Percentiles rank a stretch among this genome's conserved stretches.
Evolutionary conservation across 1,139 yeast species (phyloP).

Genomic region (Waltiozyma sp.): DNA sequence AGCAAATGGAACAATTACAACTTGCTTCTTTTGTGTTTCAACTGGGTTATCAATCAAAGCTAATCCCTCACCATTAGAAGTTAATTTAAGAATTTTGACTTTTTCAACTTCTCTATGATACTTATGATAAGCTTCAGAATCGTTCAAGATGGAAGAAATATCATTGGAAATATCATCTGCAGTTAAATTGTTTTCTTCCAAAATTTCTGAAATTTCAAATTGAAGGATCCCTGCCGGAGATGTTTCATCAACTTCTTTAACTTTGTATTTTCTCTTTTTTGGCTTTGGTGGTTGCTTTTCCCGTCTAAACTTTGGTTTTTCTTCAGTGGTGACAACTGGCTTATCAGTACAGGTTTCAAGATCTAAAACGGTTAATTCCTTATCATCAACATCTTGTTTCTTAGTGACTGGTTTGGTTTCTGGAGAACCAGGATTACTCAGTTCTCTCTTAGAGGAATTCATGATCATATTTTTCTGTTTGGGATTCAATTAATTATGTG

Average conservation of each 20-base stretch:
- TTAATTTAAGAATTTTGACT: conserved; percentile 45
- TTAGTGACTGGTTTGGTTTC: background rate
- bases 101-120: conserved; percentile 51
- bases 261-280: conserved; percentile 37
- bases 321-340: background rate
- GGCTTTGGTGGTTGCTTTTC: background rate
- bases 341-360: background rate
- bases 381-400: background rate
- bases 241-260: conserved; percentile 60
- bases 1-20: conserved; percentile 73
- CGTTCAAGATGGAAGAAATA: conserved; percentile 52
- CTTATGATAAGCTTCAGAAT: conserved; percentile 32
- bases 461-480: background rate
- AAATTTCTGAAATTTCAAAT: conserved; percentile 56
- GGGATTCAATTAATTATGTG: too few species aligned
- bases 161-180: conserved; percentile 48
- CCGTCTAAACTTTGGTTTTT: background rate
- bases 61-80: conserved; percentile 77
- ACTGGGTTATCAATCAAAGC: conserved; percentile 53
- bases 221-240: conserved; percentile 75
- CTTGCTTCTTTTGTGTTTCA: conserved; percentile 27
- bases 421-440: background rate
- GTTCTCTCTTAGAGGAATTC: background rate
- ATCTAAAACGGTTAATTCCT: background rate
- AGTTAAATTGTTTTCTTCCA: conserved; percentile 32